A percentile compares a stretch with the other conserved stretches of the same genome.
These are phyloP conservation scores for Scedosporium apiospermum DNA, from an alignment of 2,329 filamentous ascomycete genomes.

Conservation along the genomic window DNA sequence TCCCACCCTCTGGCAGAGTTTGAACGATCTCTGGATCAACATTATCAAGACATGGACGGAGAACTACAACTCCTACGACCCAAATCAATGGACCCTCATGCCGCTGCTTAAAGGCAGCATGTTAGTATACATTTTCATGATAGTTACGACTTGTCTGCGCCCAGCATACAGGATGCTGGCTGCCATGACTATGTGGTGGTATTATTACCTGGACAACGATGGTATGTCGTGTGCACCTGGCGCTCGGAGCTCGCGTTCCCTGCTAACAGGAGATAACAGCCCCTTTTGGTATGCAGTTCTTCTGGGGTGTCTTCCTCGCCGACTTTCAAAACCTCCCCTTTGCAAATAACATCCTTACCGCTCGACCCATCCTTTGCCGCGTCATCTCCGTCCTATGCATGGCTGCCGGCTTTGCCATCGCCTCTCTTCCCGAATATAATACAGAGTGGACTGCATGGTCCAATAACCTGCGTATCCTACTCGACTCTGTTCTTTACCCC, in stretches of 20 bases:
- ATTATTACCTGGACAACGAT: constrained; percentile 28
- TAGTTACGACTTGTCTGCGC: constrained; percentile 39
- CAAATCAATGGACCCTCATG: constrained; percentile 48
- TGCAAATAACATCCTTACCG: constrained; percentile 35
- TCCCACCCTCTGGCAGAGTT: constrained; percentile 6
- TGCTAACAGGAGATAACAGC: constrained; percentile 8
- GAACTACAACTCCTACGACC: constrained; percentile 41
- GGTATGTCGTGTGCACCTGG: background rate
- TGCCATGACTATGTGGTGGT: constrained; percentile 38
- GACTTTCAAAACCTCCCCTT: constrained; percentile 44
- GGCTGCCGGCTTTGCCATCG: constrained; percentile 43
- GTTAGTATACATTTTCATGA: constrained; percentile 42
- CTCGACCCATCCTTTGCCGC: constrained; percentile 30
- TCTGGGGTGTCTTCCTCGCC: constrained; percentile 52
- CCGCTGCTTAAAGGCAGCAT: constrained; percentile 45
- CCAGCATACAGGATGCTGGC: constrained; percentile 38
- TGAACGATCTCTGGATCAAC: constrained; percentile 26
- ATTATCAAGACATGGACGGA: constrained; percentile 42
- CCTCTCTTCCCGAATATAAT: constrained; percentile 49
- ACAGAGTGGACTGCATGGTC: constrained; percentile 47
- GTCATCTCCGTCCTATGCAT: constrained; percentile 39
- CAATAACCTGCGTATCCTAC: constrained; percentile 27
- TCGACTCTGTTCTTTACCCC: constrained; percentile 33
- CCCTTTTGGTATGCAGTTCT: constrained; percentile 47
- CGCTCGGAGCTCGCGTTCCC: background rate